Conservation (phyloP, 2,329 filamentous ascomycete genomes). For the Gnomoniopsis smithogilvyi region DNA sequence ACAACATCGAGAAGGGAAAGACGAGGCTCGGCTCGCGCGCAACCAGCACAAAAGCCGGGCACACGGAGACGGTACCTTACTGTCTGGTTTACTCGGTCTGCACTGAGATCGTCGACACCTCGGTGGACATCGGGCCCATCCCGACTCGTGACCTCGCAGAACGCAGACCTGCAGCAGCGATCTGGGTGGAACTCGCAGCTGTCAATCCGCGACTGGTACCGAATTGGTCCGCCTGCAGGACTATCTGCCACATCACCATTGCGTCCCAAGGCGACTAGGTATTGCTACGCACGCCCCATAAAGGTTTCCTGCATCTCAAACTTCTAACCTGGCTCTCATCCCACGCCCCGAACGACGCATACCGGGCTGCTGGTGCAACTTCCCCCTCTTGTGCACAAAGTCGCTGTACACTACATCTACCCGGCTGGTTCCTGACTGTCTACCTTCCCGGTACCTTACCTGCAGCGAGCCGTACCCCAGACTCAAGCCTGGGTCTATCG, state of each 20-base stretch:
- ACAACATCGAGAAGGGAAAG: neutral
- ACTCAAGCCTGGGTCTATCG: constrained; percentile 14
- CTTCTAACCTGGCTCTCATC: constrained; percentile 8
- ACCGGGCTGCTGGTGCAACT: constrained; percentile 25
- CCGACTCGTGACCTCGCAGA: constrained; percentile 11
- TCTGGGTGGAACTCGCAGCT: constrained; percentile 23
- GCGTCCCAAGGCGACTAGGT: constrained; percentile 33
- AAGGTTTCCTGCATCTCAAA: constrained; percentile 2
- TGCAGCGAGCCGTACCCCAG: constrained; percentile 9
- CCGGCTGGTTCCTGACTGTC: constrained; percentile 17
- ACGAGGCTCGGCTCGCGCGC: constrained; percentile 14
- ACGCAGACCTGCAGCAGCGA: constrained; percentile 15
- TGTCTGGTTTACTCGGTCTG: constrained; percentile 7
- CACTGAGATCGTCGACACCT: constrained; percentile 3
- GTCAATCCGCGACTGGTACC: constrained; percentile 28
- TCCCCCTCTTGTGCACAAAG: constrained; percentile 25
- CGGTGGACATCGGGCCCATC: constrained; percentile 10
- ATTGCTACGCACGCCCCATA: constrained; percentile 36
- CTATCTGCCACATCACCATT: constrained; percentile 44
- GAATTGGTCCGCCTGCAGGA: constrained; percentile 44
- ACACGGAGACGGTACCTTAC: neutral
- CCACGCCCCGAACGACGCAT: constrained; percentile 30
- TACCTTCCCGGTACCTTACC: constrained; percentile 6
- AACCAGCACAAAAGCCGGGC: neutral
- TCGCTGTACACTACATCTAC: constrained; percentile 30